Conservation (phyloP, 2,329 filamentous ascomycete species). For the Cytospora paraplurivora region DNA sequence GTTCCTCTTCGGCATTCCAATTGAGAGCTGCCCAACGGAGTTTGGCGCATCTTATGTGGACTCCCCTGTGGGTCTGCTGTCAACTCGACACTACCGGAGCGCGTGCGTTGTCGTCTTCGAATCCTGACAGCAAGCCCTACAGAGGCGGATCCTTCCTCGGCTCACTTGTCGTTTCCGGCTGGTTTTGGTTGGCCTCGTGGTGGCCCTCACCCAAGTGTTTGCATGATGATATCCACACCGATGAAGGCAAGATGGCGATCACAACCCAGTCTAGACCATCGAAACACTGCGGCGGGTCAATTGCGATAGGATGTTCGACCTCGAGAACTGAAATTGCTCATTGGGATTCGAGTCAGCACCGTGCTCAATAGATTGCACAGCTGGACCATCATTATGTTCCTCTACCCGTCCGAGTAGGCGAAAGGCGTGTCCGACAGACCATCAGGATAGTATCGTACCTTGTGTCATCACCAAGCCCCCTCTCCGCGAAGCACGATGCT, state of each 20-base stretch:
- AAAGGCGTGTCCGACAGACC: not conserved
- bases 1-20: not conserved
- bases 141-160: not conserved
- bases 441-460: not conserved
- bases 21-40: not conserved
- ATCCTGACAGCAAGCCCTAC: not conserved
- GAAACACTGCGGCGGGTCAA: constrained; percentile 2
- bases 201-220: constrained; percentile 14
- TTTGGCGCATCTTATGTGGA: not conserved
- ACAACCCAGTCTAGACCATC: constrained; percentile 14
- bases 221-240: constrained; percentile 27
- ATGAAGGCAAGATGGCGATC: constrained; percentile 21
- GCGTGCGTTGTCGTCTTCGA: not conserved
- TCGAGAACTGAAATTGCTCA: not conserved
- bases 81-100: constrained; percentile 2
- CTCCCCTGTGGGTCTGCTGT: not conserved
- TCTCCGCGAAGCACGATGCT: not conserved
- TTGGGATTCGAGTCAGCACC: constrained; percentile 1
- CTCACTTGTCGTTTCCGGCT: not conserved
- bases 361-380: not conserved
- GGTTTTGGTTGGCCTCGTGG: not conserved
- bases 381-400: not conserved
- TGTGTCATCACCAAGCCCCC: not conserved
- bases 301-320: not conserved
- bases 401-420: not conserved